Evolutionary conservation across 768 basidiomycete genomes (phyloP).

Genomic region (Gautieria morchelliformis): DNA sequence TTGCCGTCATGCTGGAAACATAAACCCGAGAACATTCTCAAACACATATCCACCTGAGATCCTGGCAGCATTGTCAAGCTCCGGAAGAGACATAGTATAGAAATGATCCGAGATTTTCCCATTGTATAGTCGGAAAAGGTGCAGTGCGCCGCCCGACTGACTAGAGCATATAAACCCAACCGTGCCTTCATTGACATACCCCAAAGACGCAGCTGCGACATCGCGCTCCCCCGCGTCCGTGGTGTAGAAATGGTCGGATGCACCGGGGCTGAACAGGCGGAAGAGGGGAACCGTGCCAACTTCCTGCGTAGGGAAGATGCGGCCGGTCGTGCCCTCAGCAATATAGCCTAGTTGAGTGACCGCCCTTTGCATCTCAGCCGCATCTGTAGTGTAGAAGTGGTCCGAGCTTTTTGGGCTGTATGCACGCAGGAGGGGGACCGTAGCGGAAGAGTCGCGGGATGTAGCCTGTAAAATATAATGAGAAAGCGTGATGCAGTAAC

Average conservation of each 20-base stretch:
- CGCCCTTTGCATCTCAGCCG: conserved; percentile 9
- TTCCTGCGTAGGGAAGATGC: neutral
- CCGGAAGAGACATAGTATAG: conserved; percentile 10
- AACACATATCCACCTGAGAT: no score
- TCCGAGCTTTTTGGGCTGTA: neutral
- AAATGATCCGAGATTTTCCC: conserved; percentile 8
- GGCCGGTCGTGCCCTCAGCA: conserved; percentile 1
- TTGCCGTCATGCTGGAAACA: no score
- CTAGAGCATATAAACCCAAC: neutral
- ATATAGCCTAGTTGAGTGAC: conserved; percentile 7
- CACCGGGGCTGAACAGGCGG: conserved; percentile 2
- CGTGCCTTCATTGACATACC: conserved; percentile 7
- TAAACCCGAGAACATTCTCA: no score
- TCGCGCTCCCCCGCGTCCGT: conserved; percentile 4
- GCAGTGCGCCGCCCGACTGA: neutral
- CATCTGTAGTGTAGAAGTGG: conserved; percentile 12
- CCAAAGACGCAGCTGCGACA: conserved; percentile 4
- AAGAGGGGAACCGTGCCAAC: conserved; percentile 2
- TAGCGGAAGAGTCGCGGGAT: no score
- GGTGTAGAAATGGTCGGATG: conserved; percentile 13
- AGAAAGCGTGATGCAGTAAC: no score
- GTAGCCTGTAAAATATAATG: no score
- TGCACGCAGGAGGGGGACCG: neutral
- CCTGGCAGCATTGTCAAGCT: neutral
- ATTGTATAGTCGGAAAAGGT: conserved; percentile 11